phyloP scores from a whole-genome alignment of 2,329 filamentous ascomycete species.

The Harringtonia lauricola region DNA sequence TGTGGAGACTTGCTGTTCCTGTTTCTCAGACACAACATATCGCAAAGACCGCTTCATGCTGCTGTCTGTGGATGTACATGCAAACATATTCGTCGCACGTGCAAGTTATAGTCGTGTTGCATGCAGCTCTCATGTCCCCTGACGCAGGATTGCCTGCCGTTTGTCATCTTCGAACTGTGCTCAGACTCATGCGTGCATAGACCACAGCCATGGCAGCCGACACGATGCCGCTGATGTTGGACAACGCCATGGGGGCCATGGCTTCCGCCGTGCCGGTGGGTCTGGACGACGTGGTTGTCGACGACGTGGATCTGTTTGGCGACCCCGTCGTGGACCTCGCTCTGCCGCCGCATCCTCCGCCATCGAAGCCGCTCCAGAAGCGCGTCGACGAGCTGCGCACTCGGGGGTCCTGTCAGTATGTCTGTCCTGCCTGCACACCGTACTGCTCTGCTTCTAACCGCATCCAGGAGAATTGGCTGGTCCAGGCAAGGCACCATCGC shows the following conservation, averaged over 20 bases:
- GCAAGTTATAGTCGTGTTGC: no score
- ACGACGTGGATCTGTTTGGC: conserved; percentile 46
- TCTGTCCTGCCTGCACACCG: conserved; percentile 2
- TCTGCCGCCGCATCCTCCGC: conserved; percentile 33
- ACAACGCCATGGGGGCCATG: conserved; percentile 21
- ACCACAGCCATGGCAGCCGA: conserved; percentile 1
- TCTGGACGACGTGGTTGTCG: conserved; percentile 50
- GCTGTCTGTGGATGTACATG: no score
- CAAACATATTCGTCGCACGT: no score
- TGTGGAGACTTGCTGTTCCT: no score
- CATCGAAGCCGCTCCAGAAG: conserved; percentile 57
- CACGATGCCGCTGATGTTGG: conserved; percentile 8
- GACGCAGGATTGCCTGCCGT: no score
- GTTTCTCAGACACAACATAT: no score
- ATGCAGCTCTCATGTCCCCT: no score
- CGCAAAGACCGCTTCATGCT: no score
- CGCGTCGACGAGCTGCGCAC: conserved; percentile 67
- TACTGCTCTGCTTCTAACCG: conserved; percentile 7
- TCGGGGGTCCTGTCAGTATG: conserved; percentile 74
- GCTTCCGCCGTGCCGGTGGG: conserved; percentile 41
- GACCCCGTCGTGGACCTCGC: conserved; percentile 30
- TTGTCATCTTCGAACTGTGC: no score
- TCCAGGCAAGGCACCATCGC: conserved; percentile 81
- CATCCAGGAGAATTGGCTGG: conserved; percentile 66
- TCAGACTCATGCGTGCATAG: no score